Conservation (phyloP, 2,329 filamentous ascomycete species). For the Graphilbum fragrans region DNA sequence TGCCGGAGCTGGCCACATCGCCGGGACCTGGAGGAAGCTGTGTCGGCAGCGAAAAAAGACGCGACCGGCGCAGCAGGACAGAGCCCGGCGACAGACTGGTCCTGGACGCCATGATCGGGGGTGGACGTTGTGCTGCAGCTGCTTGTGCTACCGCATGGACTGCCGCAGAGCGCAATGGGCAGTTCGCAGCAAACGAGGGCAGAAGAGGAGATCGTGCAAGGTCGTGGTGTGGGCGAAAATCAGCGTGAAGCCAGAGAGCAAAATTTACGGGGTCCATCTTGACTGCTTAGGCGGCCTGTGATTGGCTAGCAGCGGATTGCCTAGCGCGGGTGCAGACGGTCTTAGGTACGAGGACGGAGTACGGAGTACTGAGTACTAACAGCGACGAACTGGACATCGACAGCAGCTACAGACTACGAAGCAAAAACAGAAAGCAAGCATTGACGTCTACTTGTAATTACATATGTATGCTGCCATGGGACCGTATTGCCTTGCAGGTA, state of each 20-base stretch:
- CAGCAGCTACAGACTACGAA: no score
- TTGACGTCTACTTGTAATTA: no score
- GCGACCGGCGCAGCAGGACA: constrained; percentile 69
- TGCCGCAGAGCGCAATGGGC: background rate
- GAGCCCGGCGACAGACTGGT: constrained; percentile 44
- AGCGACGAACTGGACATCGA: no score
- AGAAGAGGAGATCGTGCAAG: background rate
- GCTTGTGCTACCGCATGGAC: background rate
- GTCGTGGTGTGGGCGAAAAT: background rate
- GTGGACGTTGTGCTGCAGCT: background rate
- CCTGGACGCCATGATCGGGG: constrained; percentile 16
- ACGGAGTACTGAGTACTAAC: no score
- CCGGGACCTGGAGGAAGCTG: constrained; percentile 52
- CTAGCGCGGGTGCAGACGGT: no score
- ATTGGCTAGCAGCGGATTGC: background rate
- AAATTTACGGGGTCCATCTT: background rate
- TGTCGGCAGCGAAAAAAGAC: constrained; percentile 77
- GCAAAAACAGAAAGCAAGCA: no score
- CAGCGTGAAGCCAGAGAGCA: background rate
- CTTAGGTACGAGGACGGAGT: no score
- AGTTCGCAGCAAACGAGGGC: background rate
- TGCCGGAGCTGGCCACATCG: constrained; percentile 32
- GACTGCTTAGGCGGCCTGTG: background rate
- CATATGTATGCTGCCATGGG: no score
- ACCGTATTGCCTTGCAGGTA: no score